These are phyloP conservation scores for Ogataea neopini DNA, from an alignment of 805 yeast species.

Conservation along the genomic window DNA sequence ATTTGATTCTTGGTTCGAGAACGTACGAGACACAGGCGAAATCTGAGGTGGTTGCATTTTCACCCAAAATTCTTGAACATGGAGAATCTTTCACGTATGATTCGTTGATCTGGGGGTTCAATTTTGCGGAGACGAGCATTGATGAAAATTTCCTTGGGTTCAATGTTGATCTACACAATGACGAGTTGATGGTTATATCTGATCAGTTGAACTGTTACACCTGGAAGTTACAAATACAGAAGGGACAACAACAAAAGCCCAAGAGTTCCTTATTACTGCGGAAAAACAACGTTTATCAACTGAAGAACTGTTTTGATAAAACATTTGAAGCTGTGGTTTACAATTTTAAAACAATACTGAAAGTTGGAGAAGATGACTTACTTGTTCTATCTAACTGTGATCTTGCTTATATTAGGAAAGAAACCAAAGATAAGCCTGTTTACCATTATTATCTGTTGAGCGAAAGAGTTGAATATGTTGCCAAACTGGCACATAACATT, in stretches of 20 bases:
- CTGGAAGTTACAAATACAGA: conserved; percentile 29
- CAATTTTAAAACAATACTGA: conserved; percentile 30
- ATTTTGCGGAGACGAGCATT: conserved; percentile 29
- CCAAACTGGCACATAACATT: conserved; percentile 29
- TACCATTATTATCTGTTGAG: conserved; percentile 29
- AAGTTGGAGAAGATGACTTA: conserved; percentile 32
- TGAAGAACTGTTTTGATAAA: conserved; percentile 29
- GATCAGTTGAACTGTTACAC: conserved; percentile 36
- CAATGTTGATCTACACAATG: conserved; percentile 30
- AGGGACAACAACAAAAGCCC: neutral
- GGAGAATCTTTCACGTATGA: conserved; percentile 30
- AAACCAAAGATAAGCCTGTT: conserved; percentile 13
- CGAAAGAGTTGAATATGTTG: conserved; percentile 34
- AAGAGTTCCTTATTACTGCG: conserved; percentile 18
- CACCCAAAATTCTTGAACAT: conserved; percentile 26
- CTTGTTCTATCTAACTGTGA: conserved; percentile 33
- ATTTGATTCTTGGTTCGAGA: conserved; percentile 33
- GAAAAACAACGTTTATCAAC: conserved; percentile 29
- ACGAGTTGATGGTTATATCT: conserved; percentile 35
- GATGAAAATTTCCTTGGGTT: conserved; percentile 32
- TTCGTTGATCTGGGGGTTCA: conserved; percentile 36
- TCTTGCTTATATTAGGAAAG: conserved; percentile 30
- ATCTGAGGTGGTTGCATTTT: conserved; percentile 34
- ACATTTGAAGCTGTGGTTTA: conserved; percentile 23
- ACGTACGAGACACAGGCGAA: conserved; percentile 25